These are phyloP conservation scores for Chloranthus sessilifolius DNA, from an alignment of 164 flowering plant genomes.

Conservation along the genomic window DNA sequence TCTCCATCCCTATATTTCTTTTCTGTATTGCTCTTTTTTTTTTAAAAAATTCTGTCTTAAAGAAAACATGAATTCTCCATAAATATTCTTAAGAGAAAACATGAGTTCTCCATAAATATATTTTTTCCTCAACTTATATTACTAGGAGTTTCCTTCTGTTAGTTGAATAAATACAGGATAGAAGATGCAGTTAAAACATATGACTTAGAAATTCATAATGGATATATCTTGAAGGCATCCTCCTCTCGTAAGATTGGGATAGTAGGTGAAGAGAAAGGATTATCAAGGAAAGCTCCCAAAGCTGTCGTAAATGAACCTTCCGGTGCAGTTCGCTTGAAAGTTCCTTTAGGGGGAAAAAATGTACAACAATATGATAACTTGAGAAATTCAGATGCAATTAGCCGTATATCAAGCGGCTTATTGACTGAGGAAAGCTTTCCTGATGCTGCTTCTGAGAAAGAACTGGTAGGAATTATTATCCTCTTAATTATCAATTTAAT, in stretches of 20 bases:
- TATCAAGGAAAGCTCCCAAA: constrained; percentile 16
- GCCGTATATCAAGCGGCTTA: constrained; percentile 35
- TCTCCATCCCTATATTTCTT: no score
- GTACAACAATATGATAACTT: constrained; percentile 25
- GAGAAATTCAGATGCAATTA: constrained; percentile 31
- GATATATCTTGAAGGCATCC: constrained; percentile 13
- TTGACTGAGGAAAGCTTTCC: constrained; percentile 43
- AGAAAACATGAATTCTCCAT: no score
- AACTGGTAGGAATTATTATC: constrained; percentile 43
- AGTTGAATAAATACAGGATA: no score
- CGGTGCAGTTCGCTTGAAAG: constrained; percentile 1
- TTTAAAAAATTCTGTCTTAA: no score
- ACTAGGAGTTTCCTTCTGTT: no score
- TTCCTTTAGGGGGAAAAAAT: constrained; percentile 5
- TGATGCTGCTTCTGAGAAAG: constrained; percentile 90
- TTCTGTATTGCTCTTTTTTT: no score
- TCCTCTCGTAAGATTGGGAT: constrained; percentile 19
- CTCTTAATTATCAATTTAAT: background rate
- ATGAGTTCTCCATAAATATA: no score
- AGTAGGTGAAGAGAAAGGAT: constrained; percentile 18
- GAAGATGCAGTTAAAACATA: no score
- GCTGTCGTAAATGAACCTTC: constrained; percentile 4
- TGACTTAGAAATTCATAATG: no score
- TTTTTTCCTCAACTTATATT: no score
- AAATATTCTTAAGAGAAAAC: no score